A percentile compares a stretch with the other conserved stretches of the same genome.
Evolutionary conservation across 352 stramenopile species (phyloP).

Genomic region (Pythium pyrilobum): DNA sequence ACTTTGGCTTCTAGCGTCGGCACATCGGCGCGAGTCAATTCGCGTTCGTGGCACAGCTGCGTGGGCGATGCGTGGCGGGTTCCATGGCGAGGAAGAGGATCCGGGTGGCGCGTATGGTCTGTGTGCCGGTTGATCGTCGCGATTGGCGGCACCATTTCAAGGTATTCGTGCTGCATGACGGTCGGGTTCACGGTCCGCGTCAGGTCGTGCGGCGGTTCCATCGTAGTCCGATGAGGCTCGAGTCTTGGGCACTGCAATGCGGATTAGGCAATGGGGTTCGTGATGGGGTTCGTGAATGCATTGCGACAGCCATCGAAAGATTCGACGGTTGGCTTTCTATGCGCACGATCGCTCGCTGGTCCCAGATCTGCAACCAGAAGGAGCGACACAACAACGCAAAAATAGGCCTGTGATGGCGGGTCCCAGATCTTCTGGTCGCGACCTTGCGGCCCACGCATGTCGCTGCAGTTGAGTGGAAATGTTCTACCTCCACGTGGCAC

Average conservation of each 20-base stretch:
- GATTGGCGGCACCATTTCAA: constrained; percentile 8
- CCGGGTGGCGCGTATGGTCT: neutral
- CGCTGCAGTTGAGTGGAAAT: neutral
- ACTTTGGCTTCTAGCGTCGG: constrained; percentile 8
- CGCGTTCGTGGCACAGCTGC: constrained; percentile 1
- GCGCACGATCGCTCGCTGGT: neutral
- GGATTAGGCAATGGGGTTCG: neutral
- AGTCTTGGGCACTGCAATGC: neutral
- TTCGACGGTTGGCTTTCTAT: no score
- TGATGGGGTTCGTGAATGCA: no score
- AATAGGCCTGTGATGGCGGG: constrained; percentile 1
- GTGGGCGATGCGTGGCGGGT: neutral
- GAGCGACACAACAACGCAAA: neutral
- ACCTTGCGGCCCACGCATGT: neutral
- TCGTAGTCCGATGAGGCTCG: no score
- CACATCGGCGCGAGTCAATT: constrained; percentile 1
- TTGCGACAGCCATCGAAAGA: no score
- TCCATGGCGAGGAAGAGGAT: neutral
- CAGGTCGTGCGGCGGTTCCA: neutral
- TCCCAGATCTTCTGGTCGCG: neutral
- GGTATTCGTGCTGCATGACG: constrained; percentile 2
- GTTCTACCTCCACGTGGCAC: constrained; percentile 17
- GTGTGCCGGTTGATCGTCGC: constrained; percentile 4
- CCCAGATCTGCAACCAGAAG: neutral
- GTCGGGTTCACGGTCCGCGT: neutral